Conservation (phyloP, 495 filamentous ascomycete genomes). For the Pseudoneurospora amorphoporcata region DNA sequence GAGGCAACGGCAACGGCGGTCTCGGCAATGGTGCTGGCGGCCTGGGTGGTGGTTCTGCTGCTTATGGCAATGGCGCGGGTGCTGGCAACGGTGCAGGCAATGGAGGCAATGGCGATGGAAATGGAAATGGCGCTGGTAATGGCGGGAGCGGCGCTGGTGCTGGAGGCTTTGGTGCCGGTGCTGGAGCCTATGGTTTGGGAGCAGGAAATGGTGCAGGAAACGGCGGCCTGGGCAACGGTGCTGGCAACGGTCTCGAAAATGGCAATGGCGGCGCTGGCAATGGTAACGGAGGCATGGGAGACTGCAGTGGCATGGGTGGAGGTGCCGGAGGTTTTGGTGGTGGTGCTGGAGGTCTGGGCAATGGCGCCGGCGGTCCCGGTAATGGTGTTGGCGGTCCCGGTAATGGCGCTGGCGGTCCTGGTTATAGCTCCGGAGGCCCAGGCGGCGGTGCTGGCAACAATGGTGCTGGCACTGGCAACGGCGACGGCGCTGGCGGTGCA, state of each 20-base stretch:
- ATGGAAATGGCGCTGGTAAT: not conserved
- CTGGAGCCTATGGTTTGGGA: not conserved
- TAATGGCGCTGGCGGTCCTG: not conserved
- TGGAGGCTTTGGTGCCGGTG: not conserved
- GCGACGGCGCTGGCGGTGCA: not conserved
- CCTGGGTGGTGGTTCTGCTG: not conserved
- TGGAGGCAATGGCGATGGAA: not conserved
- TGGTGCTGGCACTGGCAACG: not conserved
- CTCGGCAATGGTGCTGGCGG: slow-evolving; percentile 2
- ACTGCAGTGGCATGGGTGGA: not conserved
- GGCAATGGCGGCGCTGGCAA: not conserved
- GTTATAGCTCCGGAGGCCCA: not conserved
- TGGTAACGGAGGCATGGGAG: not conserved
- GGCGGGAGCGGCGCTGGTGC: slow-evolving; percentile 2
- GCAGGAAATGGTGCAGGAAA: not conserved
- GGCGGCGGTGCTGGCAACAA: not conserved
- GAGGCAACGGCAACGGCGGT: slow-evolving; percentile 5
- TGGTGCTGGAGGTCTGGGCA: not conserved
- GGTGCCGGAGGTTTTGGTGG: not conserved
- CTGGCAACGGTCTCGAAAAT: slow-evolving; percentile 2
- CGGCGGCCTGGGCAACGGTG: not conserved
- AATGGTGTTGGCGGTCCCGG: not conserved
- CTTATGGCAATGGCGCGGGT: not conserved
- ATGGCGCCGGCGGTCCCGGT: not conserved
- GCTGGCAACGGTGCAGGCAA: not conserved